A percentile compares a stretch with the other conserved stretches of the same genome.
Evolutionary conservation across 2,329 filamentous ascomycete species (phyloP).

Genomic region (Alternaria longipes): DNA sequence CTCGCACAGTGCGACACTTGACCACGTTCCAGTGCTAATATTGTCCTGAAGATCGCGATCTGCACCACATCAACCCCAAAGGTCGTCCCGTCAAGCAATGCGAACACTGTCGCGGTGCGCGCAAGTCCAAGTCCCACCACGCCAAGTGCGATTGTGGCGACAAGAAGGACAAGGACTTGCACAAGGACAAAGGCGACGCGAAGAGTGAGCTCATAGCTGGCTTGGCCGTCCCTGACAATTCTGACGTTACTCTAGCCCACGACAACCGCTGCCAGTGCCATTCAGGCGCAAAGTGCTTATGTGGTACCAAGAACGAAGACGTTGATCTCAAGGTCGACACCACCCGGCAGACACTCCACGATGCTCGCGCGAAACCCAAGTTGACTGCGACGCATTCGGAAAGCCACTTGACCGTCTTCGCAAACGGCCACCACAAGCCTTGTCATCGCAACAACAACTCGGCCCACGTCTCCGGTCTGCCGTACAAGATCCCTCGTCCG

Average conservation of each 20-base stretch:
- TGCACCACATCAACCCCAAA: conserved; percentile 97
- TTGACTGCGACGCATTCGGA: conserved; percentile 68
- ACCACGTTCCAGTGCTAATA: conserved; percentile 27
- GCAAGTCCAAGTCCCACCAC: conserved; percentile 94
- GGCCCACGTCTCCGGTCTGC: conserved; percentile 68
- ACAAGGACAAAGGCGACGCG: conserved; percentile 56
- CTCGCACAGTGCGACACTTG: conserved; percentile 21
- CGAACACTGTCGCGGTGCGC: conserved; percentile 92
- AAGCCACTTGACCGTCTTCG: conserved; percentile 67
- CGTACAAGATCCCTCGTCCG: conserved; percentile 68
- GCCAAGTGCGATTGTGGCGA: conserved; percentile 97
- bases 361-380: conserved; percentile 63
- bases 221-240: conserved; percentile 35
- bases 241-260: conserved; percentile 47
- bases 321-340: conserved; percentile 57
- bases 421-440: conserved; percentile 72
- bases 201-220: conserved; percentile 51
- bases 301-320: conserved; percentile 66
- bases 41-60: conserved; percentile 75
- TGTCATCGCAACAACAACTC: conserved; percentile 71
- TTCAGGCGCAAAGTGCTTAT: conserved; percentile 68
- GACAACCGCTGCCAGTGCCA: conserved; percentile 62
- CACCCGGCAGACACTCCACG: conserved; percentile 56
- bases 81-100: conserved; percentile 98
- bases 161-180: conserved; percentile 73